Base-by-base conservation (phyloP, 2,329 filamentous ascomycete species). In the Raffaelea arxii region DNA sequence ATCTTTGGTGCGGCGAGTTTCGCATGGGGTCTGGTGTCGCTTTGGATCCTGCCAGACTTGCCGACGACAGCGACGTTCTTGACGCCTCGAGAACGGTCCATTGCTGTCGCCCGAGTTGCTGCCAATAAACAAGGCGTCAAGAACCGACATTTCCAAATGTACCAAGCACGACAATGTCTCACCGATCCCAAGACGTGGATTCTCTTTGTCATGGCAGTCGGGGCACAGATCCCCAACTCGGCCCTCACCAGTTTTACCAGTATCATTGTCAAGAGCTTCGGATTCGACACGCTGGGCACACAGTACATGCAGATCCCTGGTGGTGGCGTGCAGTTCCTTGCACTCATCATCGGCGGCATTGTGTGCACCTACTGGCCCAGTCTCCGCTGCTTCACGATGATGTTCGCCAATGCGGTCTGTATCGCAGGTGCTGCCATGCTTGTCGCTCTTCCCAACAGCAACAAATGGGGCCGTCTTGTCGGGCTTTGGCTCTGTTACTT, bases 31-130 rank as follows among this genome's bases (percentile, higher is more conserved):
- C 69, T 21, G 75, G 36, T 44, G 21, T 50, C 47, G 11, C 27
- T 50, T 5, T 2, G 48, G 9, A 32, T 50, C 2, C 44, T 50
- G 40, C 49, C 82, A 1, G 78, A 86, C 56, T 67, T 73, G 3
- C 79, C 80, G 0, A 71, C 78, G 19, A 79, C 74, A 0, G 78
- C 81, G 3, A 74, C 73, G 48, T 84, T 80, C 55, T 68, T 87
- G 32, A 71, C 62, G 4, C 57, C 64, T 0, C 69, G 75, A 40
- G 80, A 86, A 56, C 74, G 72, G 41, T 63, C 63, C 3, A 67
- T 80, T n/a, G 75, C 75, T 4, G 65, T 77, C 11, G 70, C 72
- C 42, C 68, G 76, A 24, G 70, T 78, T 3, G 41, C 51, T 4
- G 36, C 42, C 30, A 56, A 56, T 46, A 50, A 49, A 47, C 54